Evolutionary conservation across 495 filamentous ascomycete species (phyloP).

Genomic region (Copromyces sp.): DNA sequence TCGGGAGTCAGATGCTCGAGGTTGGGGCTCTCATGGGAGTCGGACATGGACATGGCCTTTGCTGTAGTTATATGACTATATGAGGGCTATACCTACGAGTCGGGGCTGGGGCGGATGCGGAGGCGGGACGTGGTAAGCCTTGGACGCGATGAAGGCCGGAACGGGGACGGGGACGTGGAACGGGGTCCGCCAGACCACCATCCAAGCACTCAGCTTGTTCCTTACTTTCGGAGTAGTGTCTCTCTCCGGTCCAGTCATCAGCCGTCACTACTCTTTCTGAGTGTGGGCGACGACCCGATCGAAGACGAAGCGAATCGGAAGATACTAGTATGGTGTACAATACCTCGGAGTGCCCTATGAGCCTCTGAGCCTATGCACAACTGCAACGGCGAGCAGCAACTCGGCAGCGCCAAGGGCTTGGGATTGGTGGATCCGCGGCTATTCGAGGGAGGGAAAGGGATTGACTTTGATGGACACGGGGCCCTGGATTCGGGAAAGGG

Average conservation of each 20-base stretch:
- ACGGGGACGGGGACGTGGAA: neutral
- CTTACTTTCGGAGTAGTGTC: neutral
- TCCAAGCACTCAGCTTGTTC: neutral
- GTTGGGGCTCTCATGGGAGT: slow-evolving; percentile 25
- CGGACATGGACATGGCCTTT: slow-evolving; percentile 17
- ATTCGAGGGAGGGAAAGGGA: neutral
- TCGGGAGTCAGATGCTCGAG: slow-evolving; percentile 44
- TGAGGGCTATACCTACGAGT: neutral
- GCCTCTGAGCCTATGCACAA: neutral
- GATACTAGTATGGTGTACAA: neutral
- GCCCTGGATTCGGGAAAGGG: neutral
- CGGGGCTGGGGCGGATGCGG: neutral
- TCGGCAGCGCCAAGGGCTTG: neutral
- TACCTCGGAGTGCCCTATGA: neutral
- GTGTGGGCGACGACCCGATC: neutral
- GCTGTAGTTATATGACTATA: neutral
- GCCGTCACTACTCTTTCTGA: neutral
- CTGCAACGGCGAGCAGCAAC: neutral
- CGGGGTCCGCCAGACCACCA: neutral
- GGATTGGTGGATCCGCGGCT: neutral
- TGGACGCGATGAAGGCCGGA: neutral
- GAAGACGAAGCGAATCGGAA: neutral
- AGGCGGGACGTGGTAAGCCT: neutral
- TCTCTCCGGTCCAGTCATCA: neutral
- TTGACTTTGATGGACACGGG: neutral